Base-by-base conservation (phyloP, 2,329 filamentous ascomycete genomes). In the Grosmannia serpens region DNA sequence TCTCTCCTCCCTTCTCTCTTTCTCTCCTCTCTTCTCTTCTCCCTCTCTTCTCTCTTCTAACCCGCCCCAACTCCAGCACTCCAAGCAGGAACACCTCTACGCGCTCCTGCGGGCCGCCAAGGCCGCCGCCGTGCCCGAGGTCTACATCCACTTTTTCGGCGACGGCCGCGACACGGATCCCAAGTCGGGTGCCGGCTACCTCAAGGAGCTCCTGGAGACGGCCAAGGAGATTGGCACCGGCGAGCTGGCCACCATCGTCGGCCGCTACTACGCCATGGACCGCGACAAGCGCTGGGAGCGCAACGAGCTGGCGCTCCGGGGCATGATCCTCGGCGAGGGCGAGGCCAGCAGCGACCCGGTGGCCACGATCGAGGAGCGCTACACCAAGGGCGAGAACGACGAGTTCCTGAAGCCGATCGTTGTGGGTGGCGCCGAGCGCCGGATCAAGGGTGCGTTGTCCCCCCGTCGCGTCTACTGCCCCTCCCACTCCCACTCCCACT, bases 391-490 rank as follows among this genome's bases (percentile, higher is more conserved):
- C 58, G 90, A 97, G 79, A 95, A 85, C 60, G 94, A 99, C 70
- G 94, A 99, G 80, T 99, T 99, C 82, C 78, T 99, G 66, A 96
- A 95, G 77, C 94, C 94, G 65, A 97, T 99, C 72, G 91, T 99
- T 68, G 81, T 97, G 61, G 89, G 90, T 64, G 94, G 92, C 66
- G 83, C 89, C 66, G 88, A 95, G 69, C 80, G 81, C 62, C 87
- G 94, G 67, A 86, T 99, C 70, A 85, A 96, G 78, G 88, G 87
- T 88, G 74, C 65, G 76, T 64, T 20, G 46, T 49, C n/a, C n/a
- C n/a, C n/a, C n/a, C n/a, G n/a, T n/a, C n/a, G n/a, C n/a, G n/a
- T n/a, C n/a, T n/a, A n/a, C n/a, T 26, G 17, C 7, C 20, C 8
- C 9, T 17, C 13, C 4, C 31, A 17, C 6, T 44, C 2, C 17